Base-by-base conservation (phyloP, 306 rosid genomes). In the Sesbania bispinosa region DNA sequence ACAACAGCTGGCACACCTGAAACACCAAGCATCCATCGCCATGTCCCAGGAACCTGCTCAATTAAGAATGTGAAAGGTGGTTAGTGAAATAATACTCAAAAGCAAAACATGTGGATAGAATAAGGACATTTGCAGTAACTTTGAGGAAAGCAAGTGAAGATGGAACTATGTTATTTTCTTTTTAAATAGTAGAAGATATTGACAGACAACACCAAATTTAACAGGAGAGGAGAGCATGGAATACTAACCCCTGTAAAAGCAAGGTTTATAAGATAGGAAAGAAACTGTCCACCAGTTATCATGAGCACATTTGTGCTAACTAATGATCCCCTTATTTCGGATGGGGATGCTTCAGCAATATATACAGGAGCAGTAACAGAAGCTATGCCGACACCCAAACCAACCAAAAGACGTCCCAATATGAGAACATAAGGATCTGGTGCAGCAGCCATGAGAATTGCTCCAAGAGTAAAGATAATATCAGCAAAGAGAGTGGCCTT, bases 11-110 rank as follows among this genome's bases (percentile, higher is more conserved):
- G 98, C 7, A 90, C 82, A 19, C 81, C 91, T 10, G 98, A 83
- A 77, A 81, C 91, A 82, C 98, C 98, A 32, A 92, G 93, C 98
- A 92, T 90, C 98, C 98, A 92, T 66, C 98, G 81, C 98, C 98
- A 92, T 20, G 98, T 92, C 52, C 98, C 98, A 2, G 98, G 96
- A 77, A 90, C 93, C 92, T 88, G 78, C 55, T 60, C 59, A 33
- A 63, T 57, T 45, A 75, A 42, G 29, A 66, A 60, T 45, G 35
- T 35, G 27, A 62, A 43, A 85, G 48, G 61, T 4, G 57, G 46
- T 42, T 8, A 30, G 33, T 35, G 35, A 73, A 67, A 32, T 15
- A 51, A 30, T 20, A 29, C 33, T 13, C 27, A 45, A 41, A 69
- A 74, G 43, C 51, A 18, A n/a, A 57, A 48, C 4, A 21, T 2